Evolutionary conservation across 2,329 filamentous ascomycete genomes (phyloP), one percentile per base, ranked within the genome.

Genomic region (Fusarium pseudograminearum): DNA sequence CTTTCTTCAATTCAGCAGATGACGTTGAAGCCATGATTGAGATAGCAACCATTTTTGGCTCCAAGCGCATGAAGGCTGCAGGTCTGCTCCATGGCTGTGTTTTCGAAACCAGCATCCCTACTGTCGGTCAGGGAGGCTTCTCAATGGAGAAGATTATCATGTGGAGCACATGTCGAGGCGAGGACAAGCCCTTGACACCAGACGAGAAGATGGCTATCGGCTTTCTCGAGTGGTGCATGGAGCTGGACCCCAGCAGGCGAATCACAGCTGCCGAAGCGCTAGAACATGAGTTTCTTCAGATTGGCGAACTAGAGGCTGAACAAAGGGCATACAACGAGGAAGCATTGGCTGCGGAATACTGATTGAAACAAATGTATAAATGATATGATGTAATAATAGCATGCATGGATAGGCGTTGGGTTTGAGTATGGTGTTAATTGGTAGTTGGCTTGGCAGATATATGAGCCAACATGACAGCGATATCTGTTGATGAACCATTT

Each of bases 1-100:
- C 96, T 2, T 99, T 99, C 81, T 99, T 99, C 85, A 98, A 99
- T 81, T 97, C 93, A 46, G 91, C 94, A n/a, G 96, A 99, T 78
- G 96, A 99, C 75, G 92, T 99, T 48, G 96, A 99, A 77, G 96
- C 96, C 53, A 91, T 98, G 87, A 95, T 99, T 72, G 96, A 99
- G 80, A 97, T 99, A 71, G 93, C 94, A 36, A 97, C 93, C 61
- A 97, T 99, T 65, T 98, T 98, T 78, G 96, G 96, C 51, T 86
- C 86, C 42, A 90, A 88, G 76, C 89, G 90, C 61, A 98, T 99
- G 95, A 92, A 91, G 76, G 84, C 88, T 34, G 92, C 91, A 5
- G 93, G 93, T 1, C 83, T 93, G 20, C 84, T 97, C 52, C 96
- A 99, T 76, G 96, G 96, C 3, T 93, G 94, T 74, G 89, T 97